A percentile compares a stretch with the other conserved stretches of the same genome.
Evolutionary conservation across 345 rosid genomes (phyloP).

Genomic region (thale cress (Arabidopsis thaliana)): DNA sequence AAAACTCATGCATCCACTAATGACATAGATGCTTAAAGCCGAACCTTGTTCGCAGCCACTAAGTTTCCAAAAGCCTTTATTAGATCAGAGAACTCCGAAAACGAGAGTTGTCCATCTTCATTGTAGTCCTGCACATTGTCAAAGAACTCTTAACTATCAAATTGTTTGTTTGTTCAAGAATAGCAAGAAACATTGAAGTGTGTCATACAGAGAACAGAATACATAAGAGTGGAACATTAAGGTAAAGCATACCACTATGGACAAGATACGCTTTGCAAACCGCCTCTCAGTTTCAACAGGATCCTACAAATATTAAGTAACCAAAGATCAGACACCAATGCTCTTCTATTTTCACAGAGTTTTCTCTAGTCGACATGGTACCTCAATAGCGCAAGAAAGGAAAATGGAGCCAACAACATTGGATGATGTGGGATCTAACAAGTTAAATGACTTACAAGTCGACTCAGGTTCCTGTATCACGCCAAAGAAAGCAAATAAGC

Average conservation of each 20-base stretch:
- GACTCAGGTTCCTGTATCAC: conserved; percentile 58
- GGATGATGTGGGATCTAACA: conserved; percentile 72
- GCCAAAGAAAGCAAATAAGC: neutral
- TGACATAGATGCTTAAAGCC: conserved; percentile 18
- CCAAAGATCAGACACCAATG: conserved; percentile 33
- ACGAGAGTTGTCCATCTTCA: conserved; percentile 86
- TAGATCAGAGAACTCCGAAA: conserved; percentile 78
- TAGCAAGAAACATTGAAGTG: conserved; percentile 10
- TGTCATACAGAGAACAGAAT: neutral
- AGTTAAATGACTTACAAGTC: conserved; percentile 60
- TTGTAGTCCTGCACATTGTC: conserved; percentile 65
- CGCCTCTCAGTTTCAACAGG: conserved; percentile 86
- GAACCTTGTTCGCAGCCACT: conserved; percentile 80
- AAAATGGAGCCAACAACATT: conserved; percentile 67
- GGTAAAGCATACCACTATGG: conserved; percentile 69
- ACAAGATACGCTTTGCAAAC: conserved; percentile 84
- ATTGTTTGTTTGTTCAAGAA: neutral
- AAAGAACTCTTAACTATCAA: neutral
- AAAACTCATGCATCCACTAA: neutral
- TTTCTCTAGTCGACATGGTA: conserved; percentile 18
- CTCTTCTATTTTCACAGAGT: conserved; percentile 6
- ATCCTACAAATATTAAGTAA: conserved; percentile 59
- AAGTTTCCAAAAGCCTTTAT: conserved; percentile 84
- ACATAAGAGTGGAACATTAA: conserved; percentile 5
- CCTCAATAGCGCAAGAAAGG: conserved; percentile 90